A percentile compares a stretch with the other conserved stretches of the same genome.
These are phyloP conservation scores for Helichrysum umbraculigerum DNA, from an alignment of 129 eudicot species.

Conservation along the genomic window DNA sequence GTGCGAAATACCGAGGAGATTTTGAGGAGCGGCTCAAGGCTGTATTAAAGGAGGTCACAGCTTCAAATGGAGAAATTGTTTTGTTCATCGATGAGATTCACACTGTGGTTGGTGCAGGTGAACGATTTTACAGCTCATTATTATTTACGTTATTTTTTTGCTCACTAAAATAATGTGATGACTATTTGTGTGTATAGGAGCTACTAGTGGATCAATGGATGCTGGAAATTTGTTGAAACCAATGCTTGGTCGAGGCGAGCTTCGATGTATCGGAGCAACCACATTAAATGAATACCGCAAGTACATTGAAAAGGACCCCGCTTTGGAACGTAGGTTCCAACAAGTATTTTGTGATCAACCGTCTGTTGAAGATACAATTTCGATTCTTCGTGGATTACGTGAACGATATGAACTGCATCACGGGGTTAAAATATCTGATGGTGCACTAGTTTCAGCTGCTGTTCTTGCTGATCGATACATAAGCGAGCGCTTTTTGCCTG, in stretches of 20 bases:
- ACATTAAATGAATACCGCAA: slow-evolving; percentile 85
- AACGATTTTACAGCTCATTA: background rate
- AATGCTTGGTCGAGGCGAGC: slow-evolving; percentile 97
- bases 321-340: slow-evolving; percentile 88
- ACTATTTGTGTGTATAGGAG: slow-evolving; percentile 49
- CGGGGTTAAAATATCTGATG: slow-evolving; percentile 93
- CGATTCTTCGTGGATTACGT: slow-evolving; percentile 90
- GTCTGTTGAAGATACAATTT: slow-evolving; percentile 89
- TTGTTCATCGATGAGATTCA: slow-evolving; percentile 95
- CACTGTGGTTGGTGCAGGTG: slow-evolving; percentile 98
- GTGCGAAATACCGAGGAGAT: slow-evolving; percentile 95
- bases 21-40: slow-evolving; percentile 98
- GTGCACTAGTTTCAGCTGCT: slow-evolving; percentile 92
- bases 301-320: slow-evolving; percentile 90
- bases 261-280: slow-evolving; percentile 94
- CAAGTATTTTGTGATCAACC: slow-evolving; percentile 96
- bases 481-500: slow-evolving; percentile 89
- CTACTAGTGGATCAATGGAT: slow-evolving; percentile 92
- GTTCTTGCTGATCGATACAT: slow-evolving; percentile 91
- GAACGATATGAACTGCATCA: slow-evolving; percentile 96
- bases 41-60: slow-evolving; percentile 87
- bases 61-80: slow-evolving; percentile 88
- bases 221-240: slow-evolving; percentile 93
- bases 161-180: background rate
- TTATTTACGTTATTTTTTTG: background rate